Conservation (phyloP, 139 green algal species). For the Tetratostichococcus sp. region DNA sequence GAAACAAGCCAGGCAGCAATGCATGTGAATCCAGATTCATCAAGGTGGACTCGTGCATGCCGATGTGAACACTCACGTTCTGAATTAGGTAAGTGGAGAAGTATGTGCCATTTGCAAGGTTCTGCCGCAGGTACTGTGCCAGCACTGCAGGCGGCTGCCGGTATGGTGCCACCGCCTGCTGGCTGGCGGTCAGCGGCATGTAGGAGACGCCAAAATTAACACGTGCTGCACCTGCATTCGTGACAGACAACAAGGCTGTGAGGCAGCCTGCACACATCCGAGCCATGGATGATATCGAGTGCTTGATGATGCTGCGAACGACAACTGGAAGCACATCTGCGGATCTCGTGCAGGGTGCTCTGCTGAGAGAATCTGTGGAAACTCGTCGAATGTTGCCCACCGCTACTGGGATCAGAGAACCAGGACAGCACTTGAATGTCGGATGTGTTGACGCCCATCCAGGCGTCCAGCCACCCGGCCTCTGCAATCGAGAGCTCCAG, state of each 20-base stretch:
- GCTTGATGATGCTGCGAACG: too few relatives aligned
- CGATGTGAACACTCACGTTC: too few relatives aligned
- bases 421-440: background rate
- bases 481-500: background rate
- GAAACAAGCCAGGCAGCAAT: too few relatives aligned
- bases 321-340: too few relatives aligned
- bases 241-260: too few relatives aligned
- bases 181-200: background rate
- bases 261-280: too few relatives aligned
- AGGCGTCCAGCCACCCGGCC: background rate
- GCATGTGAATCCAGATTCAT: background rate
- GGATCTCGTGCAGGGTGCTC: too few relatives aligned
- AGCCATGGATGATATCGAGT: too few relatives aligned
- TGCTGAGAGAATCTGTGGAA: too few relatives aligned
- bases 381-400: background rate
- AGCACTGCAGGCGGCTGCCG: background rate
- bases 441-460: background rate
- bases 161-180: background rate
- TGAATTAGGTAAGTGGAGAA: background rate
- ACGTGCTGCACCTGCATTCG: too few relatives aligned
- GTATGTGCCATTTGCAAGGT: background rate
- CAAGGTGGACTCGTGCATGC: too few relatives aligned
- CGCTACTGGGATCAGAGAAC: background rate
- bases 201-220: background rate
- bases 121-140: slow-evolving; percentile 3